Base-by-base conservation (phyloP, 2,329 filamentous ascomycete genomes). In the Colletotrichum lupini region DNA sequence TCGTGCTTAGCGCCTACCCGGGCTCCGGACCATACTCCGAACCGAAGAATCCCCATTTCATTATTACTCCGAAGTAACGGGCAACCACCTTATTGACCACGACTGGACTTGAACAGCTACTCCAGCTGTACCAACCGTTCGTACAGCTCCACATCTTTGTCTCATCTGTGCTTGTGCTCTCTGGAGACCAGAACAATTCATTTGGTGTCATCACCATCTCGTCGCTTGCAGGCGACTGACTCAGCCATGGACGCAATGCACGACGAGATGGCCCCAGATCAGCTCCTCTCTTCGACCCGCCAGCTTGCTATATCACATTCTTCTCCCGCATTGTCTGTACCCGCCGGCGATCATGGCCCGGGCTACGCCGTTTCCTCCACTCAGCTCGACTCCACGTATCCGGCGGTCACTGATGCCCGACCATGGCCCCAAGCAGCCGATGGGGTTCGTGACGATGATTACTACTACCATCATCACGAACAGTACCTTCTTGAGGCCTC, bases 231-330 rank as follows among this genome's bases (percentile, higher is more conserved):
- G 28, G 67, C 67, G 56, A 66, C 37, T 28, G 60, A 66, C 24
- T 73, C 67, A 35, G 57, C 57, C 68, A 68, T 73, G 68, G 72
- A 68, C 72, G 53, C 57, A 53, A 72, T 72, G 62, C 62, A 68
- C 68, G 62, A 67, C 72, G 67, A 73, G 53, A 78, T 79, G 77
- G 75, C 77, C 71, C 73, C 78, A 63, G 77, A 78, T 76, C 81
- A 80, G 72, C 78, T 80, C 78, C 79, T 80, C 78, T 77, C 76
- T 76, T 78, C 81, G 80, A 79, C 79, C 79, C 78, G 77, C 76
- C 78, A 79, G 76, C 77, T 81, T 75, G 77, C 78, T 67, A 78
- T 80, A 65, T 68, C 55, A 30, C 59, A 52, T 42, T 24, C 56
- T n/a, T 49, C 56, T 30, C 46, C 61, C 32, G 56, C 62, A 57